Conservation (phyloP, 2,329 filamentous ascomycete genomes). For the Cladosporium sphaerospermum region DNA sequence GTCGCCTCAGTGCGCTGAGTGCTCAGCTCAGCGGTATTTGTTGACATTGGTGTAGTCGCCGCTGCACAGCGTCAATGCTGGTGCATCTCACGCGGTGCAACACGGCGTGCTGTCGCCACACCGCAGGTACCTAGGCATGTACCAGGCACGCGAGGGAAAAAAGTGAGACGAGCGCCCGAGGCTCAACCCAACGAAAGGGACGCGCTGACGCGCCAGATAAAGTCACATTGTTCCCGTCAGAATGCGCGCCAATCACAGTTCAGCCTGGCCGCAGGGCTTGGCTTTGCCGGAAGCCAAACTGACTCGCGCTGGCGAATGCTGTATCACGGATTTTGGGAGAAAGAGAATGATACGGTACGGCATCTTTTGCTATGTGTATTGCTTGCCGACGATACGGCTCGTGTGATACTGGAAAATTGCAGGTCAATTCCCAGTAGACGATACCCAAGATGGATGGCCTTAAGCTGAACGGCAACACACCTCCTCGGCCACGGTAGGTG, state of each 20-base stretch:
- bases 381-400: too few relatives aligned
- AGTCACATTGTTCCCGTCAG: not conserved
- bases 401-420: too few relatives aligned
- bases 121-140: too few relatives aligned
- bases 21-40: not conserved
- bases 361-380: too few relatives aligned
- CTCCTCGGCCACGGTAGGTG: conserved; percentile 11
- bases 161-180: not conserved
- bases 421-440: too few relatives aligned
- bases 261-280: not conserved
- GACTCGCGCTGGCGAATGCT: not conserved
- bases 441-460: too few relatives aligned
- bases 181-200: conserved; percentile 6
- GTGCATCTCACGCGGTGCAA: too few relatives aligned
- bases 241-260: conserved; percentile 8
- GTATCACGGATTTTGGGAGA: too few relatives aligned
- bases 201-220: not conserved
- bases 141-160: not conserved
- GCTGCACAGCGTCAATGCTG: too few relatives aligned
- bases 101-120: too few relatives aligned
- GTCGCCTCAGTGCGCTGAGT: too few relatives aligned
- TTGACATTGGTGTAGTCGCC: not conserved
- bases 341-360: too few relatives aligned
- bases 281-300: conserved; percentile 1
- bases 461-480: not conserved